Evolutionary conservation across 2,329 filamentous ascomycete genomes (phyloP).

Genomic region (Coniochaeta sp.): DNA sequence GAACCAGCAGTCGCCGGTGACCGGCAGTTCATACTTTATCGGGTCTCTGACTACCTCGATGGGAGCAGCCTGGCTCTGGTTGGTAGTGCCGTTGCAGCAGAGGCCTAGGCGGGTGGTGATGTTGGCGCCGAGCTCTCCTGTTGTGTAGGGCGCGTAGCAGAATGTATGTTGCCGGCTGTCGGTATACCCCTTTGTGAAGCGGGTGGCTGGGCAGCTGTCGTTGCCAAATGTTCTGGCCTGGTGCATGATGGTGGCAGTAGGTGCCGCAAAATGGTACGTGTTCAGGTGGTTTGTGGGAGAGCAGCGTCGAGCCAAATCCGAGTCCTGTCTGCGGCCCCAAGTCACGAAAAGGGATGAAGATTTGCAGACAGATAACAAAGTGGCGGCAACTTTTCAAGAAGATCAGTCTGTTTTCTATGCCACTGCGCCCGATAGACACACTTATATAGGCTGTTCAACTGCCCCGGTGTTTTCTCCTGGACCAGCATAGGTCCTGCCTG

Average conservation of each 20-base stretch:
- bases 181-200: background rate
- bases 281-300: no score
- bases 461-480: no score
- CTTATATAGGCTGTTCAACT: no score
- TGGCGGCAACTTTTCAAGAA: no score
- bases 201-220: slow-evolving; percentile 1
- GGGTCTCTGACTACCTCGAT: background rate
- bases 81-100: background rate
- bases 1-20: background rate
- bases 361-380: no score
- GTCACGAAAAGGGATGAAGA: no score
- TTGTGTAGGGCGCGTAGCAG: background rate
- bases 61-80: background rate
- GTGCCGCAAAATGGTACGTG: no score
- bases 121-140: background rate
- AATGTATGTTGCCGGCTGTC: background rate
- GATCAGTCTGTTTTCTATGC: no score
- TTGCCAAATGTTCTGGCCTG: background rate
- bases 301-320: no score
- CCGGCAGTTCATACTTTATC: background rate
- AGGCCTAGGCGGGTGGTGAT: background rate
- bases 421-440: no score
- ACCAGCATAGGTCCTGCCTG: no score
- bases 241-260: background rate
- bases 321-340: no score